These are phyloP conservation scores for Lactarius indigo DNA, from an alignment of 768 basidiomycete genomes.

Conservation along the genomic window DNA sequence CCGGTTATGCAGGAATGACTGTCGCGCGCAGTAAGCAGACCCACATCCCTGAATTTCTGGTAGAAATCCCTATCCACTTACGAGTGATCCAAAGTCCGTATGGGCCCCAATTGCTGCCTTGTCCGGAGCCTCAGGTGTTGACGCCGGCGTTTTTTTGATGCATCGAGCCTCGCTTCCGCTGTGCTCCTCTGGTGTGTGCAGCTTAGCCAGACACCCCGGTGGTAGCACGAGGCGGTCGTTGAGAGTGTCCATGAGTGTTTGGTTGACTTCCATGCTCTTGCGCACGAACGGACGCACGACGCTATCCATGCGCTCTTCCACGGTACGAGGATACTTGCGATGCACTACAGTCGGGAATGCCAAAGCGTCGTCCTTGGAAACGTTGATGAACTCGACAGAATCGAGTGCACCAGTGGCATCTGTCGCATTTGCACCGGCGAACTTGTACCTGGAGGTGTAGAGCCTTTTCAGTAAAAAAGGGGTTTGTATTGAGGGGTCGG, in stretches of 20 bases:
- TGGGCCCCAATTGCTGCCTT: conserved; percentile 35
- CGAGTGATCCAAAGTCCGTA: conserved; percentile 37
- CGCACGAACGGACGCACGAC: conserved; percentile 32
- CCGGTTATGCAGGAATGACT: conserved; percentile 6
- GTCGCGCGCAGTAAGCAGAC: not conserved
- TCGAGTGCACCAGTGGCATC: conserved; percentile 28
- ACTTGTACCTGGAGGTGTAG: conserved; percentile 17
- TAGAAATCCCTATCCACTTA: not conserved
- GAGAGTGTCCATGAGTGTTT: conserved; percentile 32
- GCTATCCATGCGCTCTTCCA: conserved; percentile 32
- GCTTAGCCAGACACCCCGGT: conserved; percentile 29
- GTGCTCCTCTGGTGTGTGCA: conserved; percentile 31
- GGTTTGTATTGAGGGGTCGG: too few relatives aligned
- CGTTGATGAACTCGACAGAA: conserved; percentile 27
- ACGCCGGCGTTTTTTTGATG: conserved; percentile 29
- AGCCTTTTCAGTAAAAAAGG: too few relatives aligned
- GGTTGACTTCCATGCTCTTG: conserved; percentile 32
- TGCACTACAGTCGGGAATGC: conserved; percentile 33
- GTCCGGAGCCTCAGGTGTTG: conserved; percentile 30
- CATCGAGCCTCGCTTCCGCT: conserved; percentile 35
- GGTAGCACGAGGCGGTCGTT: conserved; percentile 35
- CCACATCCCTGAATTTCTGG: not conserved
- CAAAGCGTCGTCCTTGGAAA: conserved; percentile 33
- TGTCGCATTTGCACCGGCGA: conserved; percentile 27
- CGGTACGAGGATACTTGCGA: conserved; percentile 34